Evolutionary conservation across 768 basidiomycete genomes (phyloP), one percentile per base, ranked within the genome.

Genomic region (Paxillus involutus): DNA sequence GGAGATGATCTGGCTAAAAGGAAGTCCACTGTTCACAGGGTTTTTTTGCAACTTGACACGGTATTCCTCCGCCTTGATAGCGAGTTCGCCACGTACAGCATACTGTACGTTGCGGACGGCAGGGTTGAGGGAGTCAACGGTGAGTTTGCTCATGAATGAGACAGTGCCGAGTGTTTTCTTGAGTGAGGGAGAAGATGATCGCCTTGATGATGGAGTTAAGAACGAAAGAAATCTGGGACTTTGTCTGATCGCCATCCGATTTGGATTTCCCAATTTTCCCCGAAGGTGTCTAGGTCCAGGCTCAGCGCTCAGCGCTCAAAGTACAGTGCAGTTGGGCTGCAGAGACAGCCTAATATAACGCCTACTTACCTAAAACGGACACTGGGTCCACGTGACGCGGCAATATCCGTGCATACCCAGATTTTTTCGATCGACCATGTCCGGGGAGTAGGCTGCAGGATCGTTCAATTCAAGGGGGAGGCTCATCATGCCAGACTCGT

Each of bases 11-110:
- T 84, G 82, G 68, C 85, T 81, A 72, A 98, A 99, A 14, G 94
- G 93, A 14, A 98, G 79, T 17, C 75, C 76, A 59, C 81, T 73
- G 53, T 76, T 13, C 3, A 32, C 39, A 14, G 63, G 67, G 21
- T 75, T 73, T 52, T 78, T 71, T 71, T 84, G 81, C 65, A 98
- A 82, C 61, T 78, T 72, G 47, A 86, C 86, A 51, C 88, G 81
- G 61, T 90, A 85, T 49, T 83, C 75, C 71, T 98, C 94, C 0
- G 96, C 93, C 69, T 89, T 91, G 76, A 98, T 91, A 4, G 96
- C 94, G 59, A 98, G 85, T 73, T 96, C 95, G 46, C 97, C 96
- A 51, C 96, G 91, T 29, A 99, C 96, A 52, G 96, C 96, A 69
- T 99, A 99, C 71, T 97, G 83, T 49, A 98, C 97, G 48, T 91